Evolutionary conservation across 768 basidiomycete genomes (phyloP).

Genomic region (Termitomyces heimii): DNA sequence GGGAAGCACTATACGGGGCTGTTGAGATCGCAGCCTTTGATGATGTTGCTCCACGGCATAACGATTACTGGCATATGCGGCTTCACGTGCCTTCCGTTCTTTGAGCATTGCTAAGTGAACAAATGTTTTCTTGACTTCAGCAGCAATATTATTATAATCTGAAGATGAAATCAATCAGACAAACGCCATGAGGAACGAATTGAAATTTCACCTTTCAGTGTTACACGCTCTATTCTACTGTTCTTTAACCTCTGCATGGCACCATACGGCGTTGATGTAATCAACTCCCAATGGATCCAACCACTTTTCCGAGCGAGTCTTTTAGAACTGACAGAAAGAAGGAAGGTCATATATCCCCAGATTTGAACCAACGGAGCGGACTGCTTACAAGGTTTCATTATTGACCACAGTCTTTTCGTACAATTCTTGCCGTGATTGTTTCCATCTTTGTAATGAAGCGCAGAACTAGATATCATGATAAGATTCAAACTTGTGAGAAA

Average conservation of each 20-base stretch:
- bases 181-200: not conserved
- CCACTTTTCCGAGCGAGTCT: conserved; percentile 30
- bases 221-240: conserved; percentile 32
- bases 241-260: conserved; percentile 30
- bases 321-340: conserved; percentile 24
- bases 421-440: not conserved
- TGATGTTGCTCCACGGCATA: conserved; percentile 37
- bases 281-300: conserved; percentile 36
- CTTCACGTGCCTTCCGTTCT: conserved; percentile 15
- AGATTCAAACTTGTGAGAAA: not conserved
- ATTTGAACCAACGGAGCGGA: not conserved
- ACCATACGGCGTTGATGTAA: conserved; percentile 33
- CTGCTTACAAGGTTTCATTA: conserved; percentile 18
- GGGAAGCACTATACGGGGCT: conserved; percentile 30
- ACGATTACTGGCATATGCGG: conserved; percentile 20
- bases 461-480: conserved; percentile 8
- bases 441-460: conserved; percentile 7
- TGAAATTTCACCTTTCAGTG: conserved; percentile 24
- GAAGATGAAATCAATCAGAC: not conserved
- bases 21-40: conserved; percentile 33
- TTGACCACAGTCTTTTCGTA: not conserved
- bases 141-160: conserved; percentile 27
- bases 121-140: conserved; percentile 20
- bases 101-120: conserved; percentile 17
- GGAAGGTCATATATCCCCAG: not conserved